Conservation (phyloP, 192 early-diverging fungal species). For the Jimgerdemannia lactiflua region DNA sequence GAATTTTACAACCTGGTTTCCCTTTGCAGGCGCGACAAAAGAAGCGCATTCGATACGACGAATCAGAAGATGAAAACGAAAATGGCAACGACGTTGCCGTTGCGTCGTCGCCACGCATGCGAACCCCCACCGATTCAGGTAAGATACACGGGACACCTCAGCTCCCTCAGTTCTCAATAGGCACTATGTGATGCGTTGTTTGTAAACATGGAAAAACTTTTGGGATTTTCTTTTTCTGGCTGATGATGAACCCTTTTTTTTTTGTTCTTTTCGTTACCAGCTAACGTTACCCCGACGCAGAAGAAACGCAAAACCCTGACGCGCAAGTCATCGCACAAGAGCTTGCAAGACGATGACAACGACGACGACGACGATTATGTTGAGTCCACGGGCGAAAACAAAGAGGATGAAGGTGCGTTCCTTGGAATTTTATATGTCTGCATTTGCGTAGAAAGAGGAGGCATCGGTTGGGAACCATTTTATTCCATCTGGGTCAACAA, state of each 20-base stretch:
- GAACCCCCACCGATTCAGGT: neutral
- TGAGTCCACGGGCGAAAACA: conserved; percentile 13
- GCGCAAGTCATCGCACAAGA: conserved; percentile 29
- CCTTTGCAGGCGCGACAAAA: conserved; percentile 3
- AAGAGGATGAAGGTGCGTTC: conserved; percentile 11
- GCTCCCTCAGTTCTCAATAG: neutral
- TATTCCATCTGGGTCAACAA: neutral
- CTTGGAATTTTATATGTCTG: neutral
- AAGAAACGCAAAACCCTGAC: conserved; percentile 22
- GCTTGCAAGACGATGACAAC: conserved; percentile 19
- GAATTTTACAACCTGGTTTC: no score
- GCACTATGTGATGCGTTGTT: no score
- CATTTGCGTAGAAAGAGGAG: neutral
- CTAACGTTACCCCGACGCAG: neutral
- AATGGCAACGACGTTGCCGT: neutral
- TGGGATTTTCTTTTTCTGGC: neutral
- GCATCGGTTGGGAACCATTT: neutral
- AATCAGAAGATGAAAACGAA: conserved; percentile 17
- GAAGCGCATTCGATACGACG: conserved; percentile 7
- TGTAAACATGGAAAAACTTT: neutral
- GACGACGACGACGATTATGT: conserved; percentile 10
- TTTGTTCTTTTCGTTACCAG: neutral
- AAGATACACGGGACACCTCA: neutral
- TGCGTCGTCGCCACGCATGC: neutral
- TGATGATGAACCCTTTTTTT: neutral